Conservation (phyloP, 176 grass and related monocot species). For the Cenchrus americanus region DNA sequence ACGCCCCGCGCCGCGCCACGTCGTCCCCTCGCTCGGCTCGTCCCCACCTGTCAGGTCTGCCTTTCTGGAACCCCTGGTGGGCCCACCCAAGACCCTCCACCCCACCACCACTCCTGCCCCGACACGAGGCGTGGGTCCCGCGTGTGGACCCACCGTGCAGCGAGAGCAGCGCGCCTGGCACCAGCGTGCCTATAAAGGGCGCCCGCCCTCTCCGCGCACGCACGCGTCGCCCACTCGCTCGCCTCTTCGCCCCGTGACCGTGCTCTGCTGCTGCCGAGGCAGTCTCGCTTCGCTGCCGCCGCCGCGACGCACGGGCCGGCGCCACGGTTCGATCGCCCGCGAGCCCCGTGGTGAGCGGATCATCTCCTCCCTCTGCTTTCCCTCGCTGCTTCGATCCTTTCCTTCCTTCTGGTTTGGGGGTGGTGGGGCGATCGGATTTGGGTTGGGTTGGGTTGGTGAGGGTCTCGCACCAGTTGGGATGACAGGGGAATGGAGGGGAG, state of each 20-base stretch:
- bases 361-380: not conserved
- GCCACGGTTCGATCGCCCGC: no score
- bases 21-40: not conserved
- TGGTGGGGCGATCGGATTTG: not conserved
- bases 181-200: conserved; percentile 1
- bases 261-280: not conserved
- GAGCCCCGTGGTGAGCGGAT: conserved; percentile 8
- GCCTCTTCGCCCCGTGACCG: not conserved
- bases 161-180: not conserved
- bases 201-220: not conserved
- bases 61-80: no score
- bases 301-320: not conserved
- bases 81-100: no score
- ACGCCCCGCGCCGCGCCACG: not conserved
- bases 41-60: no score
- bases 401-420: not conserved
- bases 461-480: not conserved
- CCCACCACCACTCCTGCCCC: not conserved
- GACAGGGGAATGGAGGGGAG: not conserved
- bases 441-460: not conserved
- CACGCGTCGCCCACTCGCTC: not conserved
- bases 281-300: not conserved
- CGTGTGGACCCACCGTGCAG: not conserved
- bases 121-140: no score
- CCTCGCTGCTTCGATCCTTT: not conserved